Evolutionary conservation across 2,329 filamentous ascomycete species (phyloP).

Genomic region (Verticillium zaregamsianum): DNA sequence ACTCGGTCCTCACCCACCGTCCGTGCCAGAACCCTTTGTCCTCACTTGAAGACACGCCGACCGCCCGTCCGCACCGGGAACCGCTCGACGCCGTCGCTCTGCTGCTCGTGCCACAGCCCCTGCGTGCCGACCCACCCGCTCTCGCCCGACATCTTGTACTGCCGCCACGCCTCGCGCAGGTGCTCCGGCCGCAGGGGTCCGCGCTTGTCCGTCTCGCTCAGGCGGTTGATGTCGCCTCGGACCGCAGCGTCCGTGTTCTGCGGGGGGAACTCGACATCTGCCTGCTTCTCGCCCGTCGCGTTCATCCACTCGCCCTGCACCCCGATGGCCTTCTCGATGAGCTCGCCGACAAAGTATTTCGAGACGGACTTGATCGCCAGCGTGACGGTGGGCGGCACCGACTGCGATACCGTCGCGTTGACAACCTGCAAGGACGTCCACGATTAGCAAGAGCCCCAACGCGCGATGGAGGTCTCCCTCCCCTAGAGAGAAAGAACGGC

Average conservation of each 20-base stretch:
- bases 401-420: slow-evolving; percentile 77
- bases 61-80: slow-evolving; percentile 51
- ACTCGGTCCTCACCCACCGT: background rate
- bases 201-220: slow-evolving; percentile 32
- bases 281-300: slow-evolving; percentile 52
- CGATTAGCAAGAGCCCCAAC: too few relatives aligned
- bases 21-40: background rate
- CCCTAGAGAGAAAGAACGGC: background rate
- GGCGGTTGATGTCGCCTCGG: slow-evolving; percentile 21
- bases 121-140: slow-evolving; percentile 59
- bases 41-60: slow-evolving; percentile 48
- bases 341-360: slow-evolving; percentile 72
- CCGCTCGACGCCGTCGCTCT: slow-evolving; percentile 54
- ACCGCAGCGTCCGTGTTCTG: slow-evolving; percentile 23
- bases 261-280: slow-evolving; percentile 42
- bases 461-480: too few relatives aligned
- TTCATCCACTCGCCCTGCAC: slow-evolving; percentile 70
- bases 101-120: slow-evolving; percentile 57
- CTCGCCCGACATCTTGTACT: slow-evolving; percentile 61
- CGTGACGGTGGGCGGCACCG: slow-evolving; percentile 68
- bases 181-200: slow-evolving; percentile 70
- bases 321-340: slow-evolving; percentile 67
- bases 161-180: slow-evolving; percentile 65
- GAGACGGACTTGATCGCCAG: slow-evolving; percentile 72
- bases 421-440: slow-evolving; percentile 48